Evolutionary conservation across 2,329 filamentous ascomycete genomes (phyloP).

Genomic region (Phaeosphaeriaceae sp.): DNA sequence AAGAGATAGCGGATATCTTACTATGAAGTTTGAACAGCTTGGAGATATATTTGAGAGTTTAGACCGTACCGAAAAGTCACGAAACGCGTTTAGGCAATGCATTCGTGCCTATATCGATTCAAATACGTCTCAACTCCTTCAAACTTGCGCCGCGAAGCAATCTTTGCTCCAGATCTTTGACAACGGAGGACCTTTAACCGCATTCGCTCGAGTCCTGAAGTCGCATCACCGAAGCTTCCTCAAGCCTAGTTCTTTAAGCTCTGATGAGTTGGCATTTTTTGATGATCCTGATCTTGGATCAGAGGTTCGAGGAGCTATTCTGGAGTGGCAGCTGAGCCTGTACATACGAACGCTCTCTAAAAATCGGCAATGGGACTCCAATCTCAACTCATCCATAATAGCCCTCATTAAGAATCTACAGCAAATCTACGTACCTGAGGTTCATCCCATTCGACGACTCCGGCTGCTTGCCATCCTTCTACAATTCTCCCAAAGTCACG

Average conservation of each 20-base stretch:
- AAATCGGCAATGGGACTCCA: slow-evolving; percentile 38
- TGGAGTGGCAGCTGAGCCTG: slow-evolving; percentile 53
- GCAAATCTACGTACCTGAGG: slow-evolving; percentile 32
- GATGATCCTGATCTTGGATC: slow-evolving; percentile 40
- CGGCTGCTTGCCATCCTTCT: slow-evolving; percentile 35
- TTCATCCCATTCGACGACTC: slow-evolving; percentile 42
- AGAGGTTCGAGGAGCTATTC: slow-evolving; percentile 44
- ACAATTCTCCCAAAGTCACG: slow-evolving; percentile 60
- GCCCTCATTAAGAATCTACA: slow-evolving; percentile 29
- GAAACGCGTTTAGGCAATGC: slow-evolving; percentile 65
- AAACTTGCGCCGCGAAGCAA: slow-evolving; percentile 55
- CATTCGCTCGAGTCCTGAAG: slow-evolving; percentile 65
- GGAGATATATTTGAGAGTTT: slow-evolving; percentile 64
- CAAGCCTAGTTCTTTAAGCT: slow-evolving; percentile 53
- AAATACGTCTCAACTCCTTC: slow-evolving; percentile 63
- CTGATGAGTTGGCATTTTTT: slow-evolving; percentile 55
- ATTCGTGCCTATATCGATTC: slow-evolving; percentile 66
- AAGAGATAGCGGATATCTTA: slow-evolving; percentile 65
- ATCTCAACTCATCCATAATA: slow-evolving; percentile 32
- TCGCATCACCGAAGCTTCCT: slow-evolving; percentile 63
- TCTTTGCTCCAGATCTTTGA: slow-evolving; percentile 63
- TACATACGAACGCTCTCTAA: slow-evolving; percentile 37
- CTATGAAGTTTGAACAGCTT: slow-evolving; percentile 70
- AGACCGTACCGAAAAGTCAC: slow-evolving; percentile 63
- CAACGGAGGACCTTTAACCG: slow-evolving; percentile 56